Conservation (phyloP, 768 basidiomycete genomes). For the Leccinum longicurvipes region DNA sequence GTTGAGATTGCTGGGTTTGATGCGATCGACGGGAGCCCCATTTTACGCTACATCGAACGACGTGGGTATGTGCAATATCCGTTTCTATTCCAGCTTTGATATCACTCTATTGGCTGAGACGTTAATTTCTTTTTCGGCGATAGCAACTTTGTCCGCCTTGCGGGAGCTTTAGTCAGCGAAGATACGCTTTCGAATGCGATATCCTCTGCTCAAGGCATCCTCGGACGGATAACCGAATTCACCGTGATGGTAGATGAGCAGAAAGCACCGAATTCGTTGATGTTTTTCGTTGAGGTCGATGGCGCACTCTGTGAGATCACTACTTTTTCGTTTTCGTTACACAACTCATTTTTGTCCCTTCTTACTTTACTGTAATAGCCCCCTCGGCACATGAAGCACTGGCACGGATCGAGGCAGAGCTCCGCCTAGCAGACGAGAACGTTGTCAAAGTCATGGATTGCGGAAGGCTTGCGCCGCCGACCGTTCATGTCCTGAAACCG, state of each 20-base stretch:
- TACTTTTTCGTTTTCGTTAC: background rate
- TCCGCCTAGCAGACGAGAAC: constrained; percentile 3
- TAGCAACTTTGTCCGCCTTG: no score
- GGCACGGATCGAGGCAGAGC: constrained; percentile 1
- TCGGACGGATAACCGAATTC: constrained; percentile 14
- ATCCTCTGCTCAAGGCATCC: constrained; percentile 5
- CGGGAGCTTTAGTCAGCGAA: no score
- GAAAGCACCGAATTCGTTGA: background rate
- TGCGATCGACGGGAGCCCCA: background rate
- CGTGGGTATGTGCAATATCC: background rate
- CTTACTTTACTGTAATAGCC: background rate
- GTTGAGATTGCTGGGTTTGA: background rate
- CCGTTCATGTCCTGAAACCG: constrained; percentile 10
- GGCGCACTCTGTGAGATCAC: constrained; percentile 3
- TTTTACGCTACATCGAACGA: background rate
- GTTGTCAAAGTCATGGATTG: background rate
- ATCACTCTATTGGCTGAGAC: no score
- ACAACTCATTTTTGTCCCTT: background rate
- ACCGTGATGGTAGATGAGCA: constrained; percentile 18
- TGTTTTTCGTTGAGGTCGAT: constrained; percentile 13
- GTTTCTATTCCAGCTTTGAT: no score
- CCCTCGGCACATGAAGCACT: constrained; percentile 1
- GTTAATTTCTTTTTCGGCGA: no score
- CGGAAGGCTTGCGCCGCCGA: constrained; percentile 6
- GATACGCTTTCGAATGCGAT: no score